Evolutionary conservation across 148 eudicot species (phyloP), one percentile per base, ranked within the genome.

Genomic region (Arctostaphylos glauca): DNA sequence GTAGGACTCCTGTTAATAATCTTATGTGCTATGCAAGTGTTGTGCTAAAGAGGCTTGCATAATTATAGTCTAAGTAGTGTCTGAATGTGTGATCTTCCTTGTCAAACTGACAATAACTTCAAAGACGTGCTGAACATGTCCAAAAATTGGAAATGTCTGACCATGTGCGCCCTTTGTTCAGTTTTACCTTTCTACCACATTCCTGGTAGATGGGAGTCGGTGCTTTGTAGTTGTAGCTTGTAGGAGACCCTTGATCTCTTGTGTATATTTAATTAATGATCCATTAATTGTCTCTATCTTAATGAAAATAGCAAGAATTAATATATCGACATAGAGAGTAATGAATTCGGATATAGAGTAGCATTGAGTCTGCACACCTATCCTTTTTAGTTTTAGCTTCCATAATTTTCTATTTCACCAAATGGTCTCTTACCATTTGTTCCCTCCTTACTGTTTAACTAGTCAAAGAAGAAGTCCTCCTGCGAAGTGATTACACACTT

Each of bases 191-290:
- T 66, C 43, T 66, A 43, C 16, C 12, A 19, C 23, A 60, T 60
- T 59, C 21, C 25, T 60, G n/a, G 25, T 6, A 6, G 66, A 60
- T 7, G 23, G 12, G 19, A 60, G 31, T 60, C 4, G 4, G n/a
- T 71, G 74, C 49, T 71, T 71, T 71, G 74, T 14, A 43, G 71
- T 71, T 5, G 46, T 71, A 71, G 46, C 74, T 43, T 71, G 49
- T 15, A 43, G 74, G 49, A 71, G 43, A 71, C 9, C 3, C 15
- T 71, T 3, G 21, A 52, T 31, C 18, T 25, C 52, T 64, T 64
- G 70, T 64, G 38, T 31, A 31, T 31, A 31, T 31, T 31, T 31
- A 31, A 31, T 31, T 31, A 31, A 31, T 31, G 38, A 31, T 31
- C 38, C 38, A 31, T 31, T 31, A 31, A 31, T 31, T 31, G 38